These are phyloP conservation scores for Colletotrichum cuscutae DNA, from an alignment of 2,329 filamentous ascomycete genomes.

Conservation along the genomic window DNA sequence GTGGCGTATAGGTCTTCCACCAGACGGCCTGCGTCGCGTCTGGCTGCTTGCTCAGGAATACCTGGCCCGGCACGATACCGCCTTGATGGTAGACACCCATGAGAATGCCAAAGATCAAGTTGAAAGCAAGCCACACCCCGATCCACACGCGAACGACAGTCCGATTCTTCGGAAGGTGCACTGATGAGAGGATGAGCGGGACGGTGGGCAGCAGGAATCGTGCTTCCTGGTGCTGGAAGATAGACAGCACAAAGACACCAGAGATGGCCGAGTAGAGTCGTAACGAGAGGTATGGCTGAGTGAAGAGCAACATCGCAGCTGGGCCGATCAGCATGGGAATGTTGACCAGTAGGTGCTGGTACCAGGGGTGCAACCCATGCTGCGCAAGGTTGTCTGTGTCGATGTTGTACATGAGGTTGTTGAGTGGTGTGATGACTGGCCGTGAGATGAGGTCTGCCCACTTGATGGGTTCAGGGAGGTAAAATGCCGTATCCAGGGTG, in stretches of 20 bases:
- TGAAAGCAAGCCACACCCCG: constrained; percentile 75
- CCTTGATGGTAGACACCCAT: constrained; percentile 89
- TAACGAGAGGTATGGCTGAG: constrained; percentile 65
- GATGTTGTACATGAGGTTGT: constrained; percentile 82
- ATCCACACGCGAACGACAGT: constrained; percentile 65
- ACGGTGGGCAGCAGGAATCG: constrained; percentile 81
- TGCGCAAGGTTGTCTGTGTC: constrained; percentile 75
- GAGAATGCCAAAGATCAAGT: constrained; percentile 72
- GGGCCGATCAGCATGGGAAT: constrained; percentile 79
- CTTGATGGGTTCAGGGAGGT: constrained; percentile 70
- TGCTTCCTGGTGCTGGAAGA: constrained; percentile 83
- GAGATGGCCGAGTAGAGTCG: constrained; percentile 79
- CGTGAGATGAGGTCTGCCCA: constrained; percentile 71
- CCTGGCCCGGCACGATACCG: constrained; percentile 79
- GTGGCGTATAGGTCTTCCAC: constrained; percentile 90
- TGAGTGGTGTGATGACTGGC: constrained; percentile 80
- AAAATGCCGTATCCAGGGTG: constrained; percentile 87
- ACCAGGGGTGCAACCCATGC: constrained; percentile 82
- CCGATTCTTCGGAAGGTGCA: constrained; percentile 70
- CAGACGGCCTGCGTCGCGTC: constrained; percentile 78
- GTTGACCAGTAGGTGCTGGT: constrained; percentile 79
- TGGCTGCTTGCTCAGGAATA: constrained; percentile 76
- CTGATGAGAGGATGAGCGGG: constrained; percentile 79
- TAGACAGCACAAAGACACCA: constrained; percentile 75
- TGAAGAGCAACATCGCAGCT: constrained; percentile 70